phyloP scores from a whole-genome alignment of 805 yeast genomes.

The Kodamaea kakaduensis region DNA sequence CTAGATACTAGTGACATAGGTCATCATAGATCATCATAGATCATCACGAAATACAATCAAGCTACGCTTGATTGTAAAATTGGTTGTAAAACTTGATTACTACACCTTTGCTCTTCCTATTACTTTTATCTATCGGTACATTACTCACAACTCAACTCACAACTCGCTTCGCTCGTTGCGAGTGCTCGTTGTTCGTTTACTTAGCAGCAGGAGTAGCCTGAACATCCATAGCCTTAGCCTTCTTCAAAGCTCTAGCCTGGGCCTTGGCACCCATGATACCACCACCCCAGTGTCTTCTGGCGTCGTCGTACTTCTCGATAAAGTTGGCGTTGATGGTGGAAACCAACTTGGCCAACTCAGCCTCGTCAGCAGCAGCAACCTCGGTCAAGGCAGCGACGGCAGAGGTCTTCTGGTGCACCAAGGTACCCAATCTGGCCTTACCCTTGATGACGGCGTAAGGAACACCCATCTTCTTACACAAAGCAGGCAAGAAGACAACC shows the following conservation, averaged over 20 bases:
- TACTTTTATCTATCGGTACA: too few species aligned
- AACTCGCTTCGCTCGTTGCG: background rate
- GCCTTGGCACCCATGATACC: conserved; percentile 97
- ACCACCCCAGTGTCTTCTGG: conserved; percentile 99
- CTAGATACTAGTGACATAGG: too few species aligned
- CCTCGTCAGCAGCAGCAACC: conserved; percentile 90
- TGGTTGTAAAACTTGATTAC: too few species aligned
- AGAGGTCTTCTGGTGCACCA: conserved; percentile 96
- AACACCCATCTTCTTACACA: conserved; percentile 98
- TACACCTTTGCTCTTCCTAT: too few species aligned
- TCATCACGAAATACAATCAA: too few species aligned
- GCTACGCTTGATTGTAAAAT: too few species aligned
- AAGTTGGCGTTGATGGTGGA: conserved; percentile 93
- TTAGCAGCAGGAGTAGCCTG: conserved; percentile 14
- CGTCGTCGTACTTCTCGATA: conserved; percentile 88
- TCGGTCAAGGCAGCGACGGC: conserved; percentile 97
- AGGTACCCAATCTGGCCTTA: conserved; percentile 96
- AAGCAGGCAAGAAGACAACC: conserved; percentile 96
- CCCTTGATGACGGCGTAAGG: conserved; percentile 99
- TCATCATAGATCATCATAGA: too few species aligned
- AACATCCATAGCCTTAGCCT: conserved; percentile 52
- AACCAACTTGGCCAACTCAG: conserved; percentile 88
- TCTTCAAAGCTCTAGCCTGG: conserved; percentile 77
- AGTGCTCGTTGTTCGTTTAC: too few species aligned
- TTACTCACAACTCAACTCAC: background rate